Conservation (phyloP, 1,284 basidiomycete species). For the Apiotrichum siamense region DNA sequence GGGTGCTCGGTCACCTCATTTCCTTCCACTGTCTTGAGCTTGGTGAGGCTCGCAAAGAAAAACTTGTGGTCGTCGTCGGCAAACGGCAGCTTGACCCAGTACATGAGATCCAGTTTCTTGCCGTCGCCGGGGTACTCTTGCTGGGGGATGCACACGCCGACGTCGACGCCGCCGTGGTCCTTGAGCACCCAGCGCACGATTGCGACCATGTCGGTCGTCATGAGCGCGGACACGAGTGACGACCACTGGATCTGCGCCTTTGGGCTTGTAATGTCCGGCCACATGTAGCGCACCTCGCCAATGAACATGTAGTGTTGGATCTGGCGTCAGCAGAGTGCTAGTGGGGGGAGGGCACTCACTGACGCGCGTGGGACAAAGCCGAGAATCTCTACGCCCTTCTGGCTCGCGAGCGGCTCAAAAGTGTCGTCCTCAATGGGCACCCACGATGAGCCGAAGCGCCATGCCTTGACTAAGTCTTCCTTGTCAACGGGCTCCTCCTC, state of each 20-base stretch:
- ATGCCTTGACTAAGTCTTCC: constrained; percentile 57
- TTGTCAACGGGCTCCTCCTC: constrained; percentile 35
- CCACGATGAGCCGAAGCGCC: constrained; percentile 87
- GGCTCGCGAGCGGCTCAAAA: constrained; percentile 64
- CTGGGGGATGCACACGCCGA: constrained; percentile 67
- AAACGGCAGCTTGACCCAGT: constrained; percentile 90
- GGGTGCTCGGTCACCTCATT: constrained; percentile 67
- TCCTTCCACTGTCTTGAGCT: constrained; percentile 69
- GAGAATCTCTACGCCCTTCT: constrained; percentile 78
- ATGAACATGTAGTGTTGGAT: constrained; percentile 73
- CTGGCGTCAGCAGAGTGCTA: constrained; percentile 44
- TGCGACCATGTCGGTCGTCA: constrained; percentile 59
- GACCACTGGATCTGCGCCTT: constrained; percentile 77
- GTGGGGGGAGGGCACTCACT: constrained; percentile 49
- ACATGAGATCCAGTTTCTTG: constrained; percentile 62
- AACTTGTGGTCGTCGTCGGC: constrained; percentile 86
- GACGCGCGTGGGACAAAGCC: constrained; percentile 68
- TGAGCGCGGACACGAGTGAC: constrained; percentile 77
- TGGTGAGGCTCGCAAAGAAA: constrained; percentile 74
- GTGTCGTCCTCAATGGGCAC: constrained; percentile 73
- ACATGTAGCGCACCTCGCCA: constrained; percentile 82
- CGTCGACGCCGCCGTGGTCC: constrained; percentile 73
- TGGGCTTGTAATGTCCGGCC: constrained; percentile 63
- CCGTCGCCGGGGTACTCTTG: constrained; percentile 51
- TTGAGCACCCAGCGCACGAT: constrained; percentile 72